These are phyloP conservation scores for Phaeoacremonium minimum DNA, from an alignment of 2,329 filamentous ascomycete genomes.

Conservation along the genomic window DNA sequence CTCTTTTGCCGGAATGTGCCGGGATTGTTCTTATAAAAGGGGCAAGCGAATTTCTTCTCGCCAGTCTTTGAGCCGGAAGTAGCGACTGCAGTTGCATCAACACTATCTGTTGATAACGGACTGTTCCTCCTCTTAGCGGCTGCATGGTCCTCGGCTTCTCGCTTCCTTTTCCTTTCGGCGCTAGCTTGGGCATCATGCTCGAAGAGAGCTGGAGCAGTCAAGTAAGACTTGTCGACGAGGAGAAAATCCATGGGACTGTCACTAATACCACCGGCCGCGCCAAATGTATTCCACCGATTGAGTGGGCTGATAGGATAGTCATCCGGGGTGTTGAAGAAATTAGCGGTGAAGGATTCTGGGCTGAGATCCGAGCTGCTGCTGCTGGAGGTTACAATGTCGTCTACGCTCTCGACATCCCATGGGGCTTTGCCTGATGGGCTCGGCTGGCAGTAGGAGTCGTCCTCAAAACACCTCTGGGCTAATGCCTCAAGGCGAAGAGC, in stretches of 20 bases:
- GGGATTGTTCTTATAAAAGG: slow-evolving; percentile 12
- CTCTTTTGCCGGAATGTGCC: slow-evolving; percentile 9
- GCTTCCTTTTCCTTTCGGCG: slow-evolving; percentile 8
- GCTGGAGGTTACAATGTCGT: slow-evolving; percentile 2
- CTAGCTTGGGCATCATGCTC: not conserved
- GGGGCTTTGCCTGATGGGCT: not conserved
- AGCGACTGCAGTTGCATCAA: not conserved
- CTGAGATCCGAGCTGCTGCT: slow-evolving; percentile 1
- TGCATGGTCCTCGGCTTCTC: slow-evolving; percentile 3
- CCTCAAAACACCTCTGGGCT: slow-evolving; percentile 7
- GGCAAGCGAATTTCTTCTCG: slow-evolving; percentile 11
- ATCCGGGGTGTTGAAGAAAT: slow-evolving; percentile 1
- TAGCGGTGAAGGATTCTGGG: not conserved
- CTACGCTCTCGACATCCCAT: slow-evolving; percentile 5
- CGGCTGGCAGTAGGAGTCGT: slow-evolving; percentile 9
- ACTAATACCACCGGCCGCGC: too few species aligned
- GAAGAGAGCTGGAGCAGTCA: not conserved
- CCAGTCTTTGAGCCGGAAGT: not conserved
- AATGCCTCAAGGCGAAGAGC: slow-evolving; percentile 7
- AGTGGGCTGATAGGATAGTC: slow-evolving; percentile 6
- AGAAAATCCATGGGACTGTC: not conserved
- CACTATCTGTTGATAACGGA: not conserved
- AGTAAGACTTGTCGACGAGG: not conserved
- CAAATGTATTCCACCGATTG: slow-evolving; percentile 8
- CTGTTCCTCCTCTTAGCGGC: not conserved